phyloP scores from a whole-genome alignment of 306 rosid genomes.

The Prinsepia uniflora region DNA sequence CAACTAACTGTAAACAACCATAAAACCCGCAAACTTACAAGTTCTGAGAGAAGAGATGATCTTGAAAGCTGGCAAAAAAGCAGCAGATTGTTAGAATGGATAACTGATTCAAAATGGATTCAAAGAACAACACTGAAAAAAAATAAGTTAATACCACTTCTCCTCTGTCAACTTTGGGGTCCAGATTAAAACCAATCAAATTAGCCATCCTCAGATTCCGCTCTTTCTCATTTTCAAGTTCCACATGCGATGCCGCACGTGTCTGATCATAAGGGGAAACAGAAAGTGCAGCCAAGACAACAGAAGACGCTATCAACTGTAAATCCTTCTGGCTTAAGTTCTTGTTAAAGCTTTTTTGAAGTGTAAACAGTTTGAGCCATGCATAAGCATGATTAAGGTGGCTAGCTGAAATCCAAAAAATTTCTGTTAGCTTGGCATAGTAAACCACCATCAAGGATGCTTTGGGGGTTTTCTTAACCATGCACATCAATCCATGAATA shows the following conservation, averaged over 20 bases:
- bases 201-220: conserved; percentile 86
- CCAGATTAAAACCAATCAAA: conserved; percentile 88
- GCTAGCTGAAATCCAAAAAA: conserved; percentile 83
- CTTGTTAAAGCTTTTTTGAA: conserved; percentile 90
- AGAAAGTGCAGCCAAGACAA: conserved; percentile 90
- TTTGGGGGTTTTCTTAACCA: conserved; percentile 95
- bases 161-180: conserved; percentile 73
- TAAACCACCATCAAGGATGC: conserved; percentile 94
- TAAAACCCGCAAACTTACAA: conserved; percentile 48
- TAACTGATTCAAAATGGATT: background rate
- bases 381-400: conserved; percentile 94
- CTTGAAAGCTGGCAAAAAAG: conserved; percentile 65
- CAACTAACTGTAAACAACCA: background rate
- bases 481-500: conserved; percentile 93
- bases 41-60: conserved; percentile 79
- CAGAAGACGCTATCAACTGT: conserved; percentile 96
- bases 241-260: conserved; percentile 73
- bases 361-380: conserved; percentile 85
- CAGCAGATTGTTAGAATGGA: conserved; percentile 20
- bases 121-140: background rate
- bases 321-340: conserved; percentile 93
- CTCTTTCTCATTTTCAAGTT: conserved; percentile 84
- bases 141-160: conserved; percentile 61
- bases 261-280: conserved; percentile 74
- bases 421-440: conserved; percentile 86